Evolutionary conservation across 2,329 filamentous ascomycete species (phyloP).

Genomic region (Xylariaceae sp.): DNA sequence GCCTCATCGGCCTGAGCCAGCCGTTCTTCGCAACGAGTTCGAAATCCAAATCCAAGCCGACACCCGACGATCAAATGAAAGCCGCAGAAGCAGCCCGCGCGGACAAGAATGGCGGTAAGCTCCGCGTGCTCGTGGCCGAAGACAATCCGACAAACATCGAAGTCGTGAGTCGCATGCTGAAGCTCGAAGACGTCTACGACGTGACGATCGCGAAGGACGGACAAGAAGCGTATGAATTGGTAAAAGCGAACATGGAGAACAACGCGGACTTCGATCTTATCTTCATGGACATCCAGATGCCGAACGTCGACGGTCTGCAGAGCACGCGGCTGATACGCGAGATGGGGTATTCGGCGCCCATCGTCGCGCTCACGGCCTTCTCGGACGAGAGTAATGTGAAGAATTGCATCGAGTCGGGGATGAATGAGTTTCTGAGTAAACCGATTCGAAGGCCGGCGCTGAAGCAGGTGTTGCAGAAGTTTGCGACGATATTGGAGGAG

Average conservation of each 20-base stretch:
- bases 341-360: slow-evolving; percentile 81
- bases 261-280: slow-evolving; percentile 75
- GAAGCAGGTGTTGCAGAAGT: slow-evolving; percentile 80
- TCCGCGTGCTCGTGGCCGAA: slow-evolving; percentile 82
- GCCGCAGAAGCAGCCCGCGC: slow-evolving; percentile 61
- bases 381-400: slow-evolving; percentile 84
- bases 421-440: slow-evolving; percentile 81
- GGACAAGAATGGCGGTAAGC: slow-evolving; percentile 55
- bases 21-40: slow-evolving; percentile 64
- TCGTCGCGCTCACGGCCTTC: slow-evolving; percentile 86
- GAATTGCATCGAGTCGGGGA: slow-evolving; percentile 81
- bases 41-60: slow-evolving; percentile 30
- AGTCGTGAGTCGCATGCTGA: slow-evolving; percentile 58
- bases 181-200: slow-evolving; percentile 76
- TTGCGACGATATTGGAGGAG: slow-evolving; percentile 75
- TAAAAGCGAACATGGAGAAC: slow-evolving; percentile 74
- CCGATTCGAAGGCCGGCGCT: slow-evolving; percentile 76
- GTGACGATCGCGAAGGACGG: slow-evolving; percentile 83
- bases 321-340: slow-evolving; percentile 79
- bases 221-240: slow-evolving; percentile 80
- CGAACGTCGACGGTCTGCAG: slow-evolving; percentile 83
- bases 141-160: slow-evolving; percentile 55
- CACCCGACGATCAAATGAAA: slow-evolving; percentile 56
- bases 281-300: slow-evolving; percentile 97
- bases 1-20: slow-evolving; percentile 74